Base-by-base conservation (phyloP, 768 basidiomycete species). In the Candolleomyces efflorescens region DNA sequence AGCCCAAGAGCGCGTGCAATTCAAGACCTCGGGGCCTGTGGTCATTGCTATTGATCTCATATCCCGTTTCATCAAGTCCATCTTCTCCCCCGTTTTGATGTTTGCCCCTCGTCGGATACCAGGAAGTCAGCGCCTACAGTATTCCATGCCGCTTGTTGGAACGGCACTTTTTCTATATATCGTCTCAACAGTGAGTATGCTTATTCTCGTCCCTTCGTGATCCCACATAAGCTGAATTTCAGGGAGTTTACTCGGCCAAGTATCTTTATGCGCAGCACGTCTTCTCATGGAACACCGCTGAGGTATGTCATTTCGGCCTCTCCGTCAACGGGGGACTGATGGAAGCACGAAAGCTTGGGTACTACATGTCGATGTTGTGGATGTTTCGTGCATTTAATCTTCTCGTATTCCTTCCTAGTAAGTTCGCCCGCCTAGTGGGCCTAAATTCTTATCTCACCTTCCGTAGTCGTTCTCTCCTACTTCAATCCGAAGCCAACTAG, bases 231-330 rank as follows among this genome's bases (percentile, higher is more conserved):
- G 62, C 58, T 44, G 37, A 13, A 53, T 38, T 9, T 22, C 58
- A 87, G 81, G 90, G 88, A 17, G 69, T 92, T 1, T 87, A 84
- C 68, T 85, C 83, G 53, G 75, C 87, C 58, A 92, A 92, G 69
- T 91, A 90, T 62, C 71, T 92, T 37, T 93, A 91, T 60, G 89
- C 86, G 0, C 82, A 84, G 62, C 86, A 90, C 64, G 73, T 86
- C 10, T 91, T 86, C 63, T 67, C 73, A 11, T 91, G 90, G 90
- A 78, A 76, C 13, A 78, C 87, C 10, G 81, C 81, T 38, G 75
- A 85, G 75, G 81, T 69, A 61, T 41, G 58, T 36, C 38, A 18
- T 55, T 26, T 2, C 22, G 22, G 45, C 18, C 15, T n/a, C n/a
- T n/a, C n/a, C 4, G 6, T 11, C 41, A 18, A 26, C 10, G n/a